A percentile compares a stretch with the other conserved stretches of the same genome.
phyloP scores from a whole-genome alignment of 2,329 filamentous ascomycete species.

The Diplodia seriata region DNA sequence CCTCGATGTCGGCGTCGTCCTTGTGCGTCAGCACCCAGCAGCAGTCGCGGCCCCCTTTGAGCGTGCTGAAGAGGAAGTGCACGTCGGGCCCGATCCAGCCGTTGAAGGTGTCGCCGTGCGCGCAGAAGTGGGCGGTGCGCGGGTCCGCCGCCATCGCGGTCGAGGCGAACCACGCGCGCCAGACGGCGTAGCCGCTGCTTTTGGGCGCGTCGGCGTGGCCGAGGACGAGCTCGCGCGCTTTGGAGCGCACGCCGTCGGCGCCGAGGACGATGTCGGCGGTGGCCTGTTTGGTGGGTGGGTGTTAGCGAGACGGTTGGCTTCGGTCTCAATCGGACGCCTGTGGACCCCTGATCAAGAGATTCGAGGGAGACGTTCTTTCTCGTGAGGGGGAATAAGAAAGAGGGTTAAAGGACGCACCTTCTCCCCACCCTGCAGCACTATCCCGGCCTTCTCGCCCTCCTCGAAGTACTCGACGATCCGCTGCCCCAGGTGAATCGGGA shows the following conservation, averaged over 20 bases:
- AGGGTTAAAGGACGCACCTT: conserved; percentile 42
- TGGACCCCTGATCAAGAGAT: too few species aligned
- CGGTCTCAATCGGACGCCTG: too few species aligned
- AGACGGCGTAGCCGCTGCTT: conserved; percentile 62
- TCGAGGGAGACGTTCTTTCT: not conserved
- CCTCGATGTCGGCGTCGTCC: conserved; percentile 46
- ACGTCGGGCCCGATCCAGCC: conserved; percentile 50
- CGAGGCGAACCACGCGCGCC: conserved; percentile 55
- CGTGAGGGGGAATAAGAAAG: conserved; percentile 33
- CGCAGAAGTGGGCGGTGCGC: conserved; percentile 47
- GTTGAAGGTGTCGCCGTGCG: conserved; percentile 48
- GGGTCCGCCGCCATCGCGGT: conserved; percentile 50
- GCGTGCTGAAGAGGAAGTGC: conserved; percentile 49
- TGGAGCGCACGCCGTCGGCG: conserved; percentile 61
- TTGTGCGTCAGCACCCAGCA: conserved; percentile 49
- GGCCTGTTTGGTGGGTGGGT: not conserved
- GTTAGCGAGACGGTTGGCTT: too few species aligned
- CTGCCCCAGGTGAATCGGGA: conserved; percentile 63
- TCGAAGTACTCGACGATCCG: conserved; percentile 63
- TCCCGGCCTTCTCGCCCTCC: conserved; percentile 58
- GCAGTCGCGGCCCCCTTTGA: conserved; percentile 47
- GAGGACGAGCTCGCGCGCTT: conserved; percentile 59
- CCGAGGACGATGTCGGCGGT: conserved; percentile 59
- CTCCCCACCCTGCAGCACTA: conserved; percentile 58
- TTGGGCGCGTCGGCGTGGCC: conserved; percentile 61